Conservation (phyloP, 768 basidiomycete genomes). For the Hemileccinum rubropunctum region DNA sequence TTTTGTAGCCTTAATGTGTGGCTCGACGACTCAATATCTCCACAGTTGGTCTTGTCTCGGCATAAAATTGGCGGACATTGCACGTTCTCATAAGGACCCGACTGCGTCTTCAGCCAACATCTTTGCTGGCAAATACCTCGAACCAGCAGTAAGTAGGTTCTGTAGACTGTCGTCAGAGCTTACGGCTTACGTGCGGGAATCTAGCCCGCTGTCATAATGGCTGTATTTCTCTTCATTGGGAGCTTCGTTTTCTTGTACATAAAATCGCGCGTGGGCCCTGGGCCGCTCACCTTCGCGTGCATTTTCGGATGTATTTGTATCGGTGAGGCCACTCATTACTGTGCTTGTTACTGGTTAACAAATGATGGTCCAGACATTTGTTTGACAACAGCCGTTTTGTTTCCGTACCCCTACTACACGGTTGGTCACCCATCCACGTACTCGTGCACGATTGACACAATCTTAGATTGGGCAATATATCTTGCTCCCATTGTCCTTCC, state of each 20-base stretch:
- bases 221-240: constrained; percentile 63
- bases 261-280: constrained; percentile 57
- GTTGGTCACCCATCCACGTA: constrained; percentile 24
- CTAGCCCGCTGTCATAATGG: constrained; percentile 58
- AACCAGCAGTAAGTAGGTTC: constrained; percentile 37
- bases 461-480: constrained; percentile 49
- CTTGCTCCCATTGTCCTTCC: constrained; percentile 56
- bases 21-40: not conserved
- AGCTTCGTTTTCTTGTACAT: constrained; percentile 55
- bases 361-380: constrained; percentile 45
- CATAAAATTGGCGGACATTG: constrained; percentile 57
- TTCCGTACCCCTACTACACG: constrained; percentile 63
- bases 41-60: constrained; percentile 66
- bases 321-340: constrained; percentile 36
- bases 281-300: constrained; percentile 56
- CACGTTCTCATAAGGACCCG: constrained; percentile 44
- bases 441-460: not conserved
- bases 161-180: not conserved
- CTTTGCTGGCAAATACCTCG: constrained; percentile 54
- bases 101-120: constrained; percentile 38
- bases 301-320: constrained; percentile 61
- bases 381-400: constrained; percentile 55
- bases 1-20: not conserved
- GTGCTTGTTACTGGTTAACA: not conserved
- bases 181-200: not conserved